Base-by-base conservation (phyloP, 2,329 filamentous ascomycete species). In the Nemania bipapillata region DNA sequence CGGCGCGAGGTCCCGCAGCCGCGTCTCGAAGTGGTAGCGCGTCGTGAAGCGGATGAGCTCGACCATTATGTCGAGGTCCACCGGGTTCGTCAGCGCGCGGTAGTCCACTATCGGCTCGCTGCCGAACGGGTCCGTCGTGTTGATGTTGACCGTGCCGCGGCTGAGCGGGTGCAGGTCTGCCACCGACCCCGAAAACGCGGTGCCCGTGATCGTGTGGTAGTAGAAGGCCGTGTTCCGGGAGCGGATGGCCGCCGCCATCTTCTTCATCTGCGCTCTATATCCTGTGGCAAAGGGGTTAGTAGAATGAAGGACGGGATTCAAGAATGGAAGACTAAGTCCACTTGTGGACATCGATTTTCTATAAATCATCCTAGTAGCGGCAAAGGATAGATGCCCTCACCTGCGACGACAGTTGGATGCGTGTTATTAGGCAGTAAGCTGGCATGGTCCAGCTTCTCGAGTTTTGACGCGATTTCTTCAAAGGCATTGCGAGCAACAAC, bases 41-140 rank as follows among this genome's bases (percentile, higher is more conserved):
- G 77, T 76, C 22, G 75, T 76, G 69, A 81, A 83, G 28, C 76
- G 79, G 60, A 82, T 68, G 60, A 78, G 78, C 63, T 82, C 80
- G 20, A 80, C 72, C 69, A 80, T 76, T 55, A 82, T 74, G 55
- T 79, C 79, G 11, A 77, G 65, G 63, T 83, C 81, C 7, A 82
- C 66, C 0, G 80, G 80, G 65, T 83, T 83, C 20, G 71, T 77
- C 1, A 81, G 77, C 1, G 78, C 77, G 7, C 80, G 75, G 66
- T 81, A 81, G 72, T 83, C 81, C 4, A 83, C 78, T 0, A 80
- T 58, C 0, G 81, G 81, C 57, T 79, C 76, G 2, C 71, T 73
- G 17, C 73, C 67, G 57, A 76, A 77, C 1, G 83, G 79, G 65
- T 83, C 75, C 64, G 80, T 55, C 66, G 83, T 72, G 71, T 79